Conservation (phyloP, 495 filamentous ascomycete genomes). For the Umbilicaria muhlenbergii region DNA sequence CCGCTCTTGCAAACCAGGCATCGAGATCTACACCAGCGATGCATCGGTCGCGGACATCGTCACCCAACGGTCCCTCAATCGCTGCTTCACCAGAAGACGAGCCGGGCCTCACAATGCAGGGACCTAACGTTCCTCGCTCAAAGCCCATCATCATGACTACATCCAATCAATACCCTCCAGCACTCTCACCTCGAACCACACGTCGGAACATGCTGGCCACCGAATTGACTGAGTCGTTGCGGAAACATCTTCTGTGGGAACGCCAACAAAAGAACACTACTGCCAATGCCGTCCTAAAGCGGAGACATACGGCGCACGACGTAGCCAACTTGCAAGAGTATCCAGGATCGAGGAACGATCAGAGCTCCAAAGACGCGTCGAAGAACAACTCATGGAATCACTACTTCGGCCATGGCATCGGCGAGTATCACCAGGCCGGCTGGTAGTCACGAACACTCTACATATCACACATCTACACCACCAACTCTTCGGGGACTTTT, state of each 20-base stretch:
- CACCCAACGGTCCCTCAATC: slow-evolving; percentile 58
- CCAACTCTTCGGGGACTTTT: not conserved
- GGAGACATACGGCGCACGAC: slow-evolving; percentile 81
- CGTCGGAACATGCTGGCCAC: slow-evolving; percentile 93
- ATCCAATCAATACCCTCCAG: slow-evolving; percentile 48
- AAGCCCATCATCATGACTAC: slow-evolving; percentile 78
- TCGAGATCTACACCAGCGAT: slow-evolving; percentile 73
- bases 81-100: slow-evolving; percentile 60
- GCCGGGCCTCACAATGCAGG: slow-evolving; percentile 55
- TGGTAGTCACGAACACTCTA: slow-evolving; percentile 30
- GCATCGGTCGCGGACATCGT: slow-evolving; percentile 57
- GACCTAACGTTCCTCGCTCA: slow-evolving; percentile 56
- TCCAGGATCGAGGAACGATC: slow-evolving; percentile 30
- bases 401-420: slow-evolving; percentile 47
- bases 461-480: not conserved
- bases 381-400: slow-evolving; percentile 50
- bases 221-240: slow-evolving; percentile 71
- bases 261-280: slow-evolving; percentile 83
- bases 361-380: slow-evolving; percentile 25
- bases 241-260: slow-evolving; percentile 69
- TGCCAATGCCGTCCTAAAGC: slow-evolving; percentile 74
- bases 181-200: slow-evolving; percentile 78
- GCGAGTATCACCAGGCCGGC: slow-evolving; percentile 55
- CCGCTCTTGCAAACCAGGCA: slow-evolving; percentile 44
- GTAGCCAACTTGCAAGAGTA: slow-evolving; percentile 70